phyloP scores from a whole-genome alignment of 345 rosid genomes.

The Rhodomyrtus tomentosa region DNA sequence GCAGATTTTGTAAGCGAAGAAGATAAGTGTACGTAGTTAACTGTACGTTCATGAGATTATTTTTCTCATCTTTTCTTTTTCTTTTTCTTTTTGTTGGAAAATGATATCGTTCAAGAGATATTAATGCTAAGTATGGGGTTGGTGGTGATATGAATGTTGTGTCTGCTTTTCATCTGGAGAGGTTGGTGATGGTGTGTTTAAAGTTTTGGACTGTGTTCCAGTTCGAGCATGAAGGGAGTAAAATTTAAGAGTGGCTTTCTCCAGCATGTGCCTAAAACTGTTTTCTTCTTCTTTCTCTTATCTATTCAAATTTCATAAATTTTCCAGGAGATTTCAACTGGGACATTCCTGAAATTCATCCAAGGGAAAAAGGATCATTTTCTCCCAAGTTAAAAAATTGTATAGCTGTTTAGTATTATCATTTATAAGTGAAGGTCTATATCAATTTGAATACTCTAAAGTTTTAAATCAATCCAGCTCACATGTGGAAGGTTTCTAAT shows the following conservation, averaged over 20 bases:
- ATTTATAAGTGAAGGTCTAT: neutral
- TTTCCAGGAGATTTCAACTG: neutral
- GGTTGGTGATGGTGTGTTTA: neutral
- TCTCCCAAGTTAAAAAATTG: neutral
- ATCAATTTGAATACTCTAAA: neutral
- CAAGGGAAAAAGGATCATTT: neutral
- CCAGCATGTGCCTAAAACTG: neutral
- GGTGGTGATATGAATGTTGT: neutral
- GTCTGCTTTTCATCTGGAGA: neutral
- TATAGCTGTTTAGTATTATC: neutral
- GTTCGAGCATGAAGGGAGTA: neutral
- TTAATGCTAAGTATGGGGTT: neutral
- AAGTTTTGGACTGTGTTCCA: neutral
- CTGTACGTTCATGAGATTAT: neutral
- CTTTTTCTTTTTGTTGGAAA: neutral
- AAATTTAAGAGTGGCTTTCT: neutral
- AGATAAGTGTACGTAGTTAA: neutral
- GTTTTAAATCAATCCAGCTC: neutral
- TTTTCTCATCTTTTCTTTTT: neutral
- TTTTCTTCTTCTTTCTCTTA: neutral
- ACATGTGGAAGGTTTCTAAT: neutral
- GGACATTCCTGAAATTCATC: neutral
- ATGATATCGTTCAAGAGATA: neutral
- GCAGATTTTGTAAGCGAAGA: neutral
- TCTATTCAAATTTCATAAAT: neutral